Evolutionary conservation across 1,284 basidiomycete species (phyloP), one percentile per base, ranked within the genome.

Genomic region (Pseudozyma sp.): DNA sequence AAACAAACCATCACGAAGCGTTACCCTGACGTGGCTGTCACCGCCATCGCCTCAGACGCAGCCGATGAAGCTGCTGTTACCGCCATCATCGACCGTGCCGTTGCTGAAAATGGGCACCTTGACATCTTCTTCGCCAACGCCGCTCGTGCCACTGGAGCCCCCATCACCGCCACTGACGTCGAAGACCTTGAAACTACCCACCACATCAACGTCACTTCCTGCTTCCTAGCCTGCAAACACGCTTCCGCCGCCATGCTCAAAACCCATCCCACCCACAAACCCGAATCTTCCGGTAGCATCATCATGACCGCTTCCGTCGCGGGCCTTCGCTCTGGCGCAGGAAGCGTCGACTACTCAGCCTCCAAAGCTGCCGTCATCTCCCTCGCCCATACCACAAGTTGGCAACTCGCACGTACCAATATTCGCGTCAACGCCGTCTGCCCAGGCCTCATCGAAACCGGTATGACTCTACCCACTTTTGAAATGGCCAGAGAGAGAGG

Each of bases 281-380:
- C 88, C 3, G 80, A 88, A 51, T 88, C 90, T 34, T 88, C 91
- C 10, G 95, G 94, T 12, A 93, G 92, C 77, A 93, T 97, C 77
- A 91, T 97, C 72, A 85, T 97, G 83, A 97, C 95, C 11, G 93
- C 95, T 5, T 95, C 94, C 91, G 93, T 93, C 65, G 94, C 95
- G 35, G 95, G 95, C 16, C 83, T 95, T 36, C 89, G 92, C 48
- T 91, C 92, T 31, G 94, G 94, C 19, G 94, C 92, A 6, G 95
- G 95, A 3, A 87, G 92, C 0, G 85, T 92, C 52, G 93, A 95
- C 71, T 97, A 94, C 93, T 82, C 80, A 56, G 83, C 83, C 10
- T 62, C 55, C 40, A 84, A 84, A 56, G 82, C 83, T 1, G 82
- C 82, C 2, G 82, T 84, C 14, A 93, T 94, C 85, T 93, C 90